Base-by-base conservation (phyloP, 2,329 filamentous ascomycete species). In the Aspergillus hortae region DNA sequence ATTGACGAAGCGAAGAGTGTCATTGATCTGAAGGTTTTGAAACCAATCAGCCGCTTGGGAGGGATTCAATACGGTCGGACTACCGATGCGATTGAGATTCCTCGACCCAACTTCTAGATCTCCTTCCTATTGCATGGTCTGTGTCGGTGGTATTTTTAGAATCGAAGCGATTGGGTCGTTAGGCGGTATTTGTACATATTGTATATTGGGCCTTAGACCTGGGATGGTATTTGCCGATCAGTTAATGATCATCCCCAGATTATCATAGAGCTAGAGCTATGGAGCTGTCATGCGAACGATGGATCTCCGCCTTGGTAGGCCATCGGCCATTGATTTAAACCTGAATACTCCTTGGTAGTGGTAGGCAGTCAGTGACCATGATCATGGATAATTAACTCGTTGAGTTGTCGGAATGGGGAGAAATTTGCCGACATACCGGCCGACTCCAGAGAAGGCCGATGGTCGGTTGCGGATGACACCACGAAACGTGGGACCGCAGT, bases 31-130 rank as follows among this genome's bases (percentile, higher is more conserved):
- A 80, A 86, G 74, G 79, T 95, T 7, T 73, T 96, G 51, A 83
- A 83, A 56, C 90, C 92, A 0, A 80, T 96, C 14, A 84, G 83
- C 57, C 82, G 92, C 35, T 64, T 96, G 21, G 92, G 92, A 23
- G 92, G 92, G 1, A 95, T 96, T 61, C 87, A 87, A 0, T 97
- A 96, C 67, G 87, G 80, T 0, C 80, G 91, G 41, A 76, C 81
- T 0, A 85, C 81, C 0, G 84, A 92, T 56, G 86, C 76, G 0
- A 74, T 90, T 23, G 91, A 96, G 76, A 71, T 96, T 21, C 82
- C 80, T 17, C 56, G 67, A 35, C 66, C 66, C 2, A 53, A 61
- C 10, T 65, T 64, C 23, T 64, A 60, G 52, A 52, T 14, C 14
- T 38, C 14, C 35, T n/a, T n/a, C 12, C 14, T 6, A 19, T 38